Conservation (phyloP, 164 flowering plant species). For the Liriodendron chinense region DNA sequence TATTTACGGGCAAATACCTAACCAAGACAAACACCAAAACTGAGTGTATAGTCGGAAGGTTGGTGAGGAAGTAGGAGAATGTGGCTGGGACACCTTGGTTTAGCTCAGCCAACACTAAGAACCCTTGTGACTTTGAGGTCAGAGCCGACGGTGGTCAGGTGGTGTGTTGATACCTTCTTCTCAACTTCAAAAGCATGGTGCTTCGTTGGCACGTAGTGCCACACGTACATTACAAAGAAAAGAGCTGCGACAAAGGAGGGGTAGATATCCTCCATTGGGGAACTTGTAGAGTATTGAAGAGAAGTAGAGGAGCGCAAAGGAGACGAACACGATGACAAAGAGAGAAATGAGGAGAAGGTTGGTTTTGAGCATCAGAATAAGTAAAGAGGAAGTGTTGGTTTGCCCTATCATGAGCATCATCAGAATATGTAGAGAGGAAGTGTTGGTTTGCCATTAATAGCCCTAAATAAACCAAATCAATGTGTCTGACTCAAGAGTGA, state of each 20-base stretch:
- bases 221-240: conserved; percentile 21
- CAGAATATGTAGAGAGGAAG: conserved; percentile 15
- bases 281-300: conserved; percentile 26
- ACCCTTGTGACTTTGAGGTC: conserved; percentile 18
- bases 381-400: conserved; percentile 17
- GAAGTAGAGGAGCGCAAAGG: conserved; percentile 21
- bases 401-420: conserved; percentile 27
- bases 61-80: conserved; percentile 20
- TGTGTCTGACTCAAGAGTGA: too few relatives aligned
- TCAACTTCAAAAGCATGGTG: conserved; percentile 19
- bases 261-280: conserved; percentile 23
- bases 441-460: too few relatives aligned
- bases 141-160: conserved; percentile 9
- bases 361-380: conserved; percentile 22
- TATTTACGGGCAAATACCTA: conserved; percentile 23
- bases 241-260: conserved; percentile 20
- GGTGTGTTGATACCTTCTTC: conserved; percentile 17
- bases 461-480: too few relatives aligned
- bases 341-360: conserved; percentile 11
- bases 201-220: conserved; percentile 24
- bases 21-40: conserved; percentile 28
- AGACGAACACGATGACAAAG: conserved; percentile 14
- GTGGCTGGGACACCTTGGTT: conserved; percentile 21
- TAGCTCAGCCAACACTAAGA: conserved; percentile 25
- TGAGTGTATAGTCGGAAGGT: conserved; percentile 30